These are phyloP conservation scores for Lepiota brunneoincarnata DNA, from an alignment of 768 basidiomycete genomes.

Conservation along the genomic window DNA sequence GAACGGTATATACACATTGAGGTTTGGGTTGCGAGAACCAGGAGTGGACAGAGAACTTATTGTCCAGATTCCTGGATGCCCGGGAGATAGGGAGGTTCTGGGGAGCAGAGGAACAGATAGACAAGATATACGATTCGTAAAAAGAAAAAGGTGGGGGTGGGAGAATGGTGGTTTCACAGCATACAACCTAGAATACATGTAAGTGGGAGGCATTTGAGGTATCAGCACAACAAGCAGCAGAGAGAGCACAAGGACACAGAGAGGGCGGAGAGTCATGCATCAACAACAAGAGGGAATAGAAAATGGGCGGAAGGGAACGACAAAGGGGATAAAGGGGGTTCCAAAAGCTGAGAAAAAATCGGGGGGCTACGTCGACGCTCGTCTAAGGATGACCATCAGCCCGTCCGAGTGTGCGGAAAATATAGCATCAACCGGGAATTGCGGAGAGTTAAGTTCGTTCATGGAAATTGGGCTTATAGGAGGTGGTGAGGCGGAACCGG, in stretches of 20 bases:
- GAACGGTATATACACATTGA: no score
- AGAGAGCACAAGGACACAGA: background rate
- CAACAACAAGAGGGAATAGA: background rate
- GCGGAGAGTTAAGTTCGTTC: constrained; percentile 17
- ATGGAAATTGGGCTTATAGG: background rate
- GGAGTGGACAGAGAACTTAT: no score
- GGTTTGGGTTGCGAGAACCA: no score
- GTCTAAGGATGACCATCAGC: constrained; percentile 73
- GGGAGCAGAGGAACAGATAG: background rate
- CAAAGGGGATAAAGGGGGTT: background rate
- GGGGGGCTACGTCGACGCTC: constrained; percentile 27
- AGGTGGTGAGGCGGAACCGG: background rate
- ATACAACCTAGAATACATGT: background rate
- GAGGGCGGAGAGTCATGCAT: background rate
- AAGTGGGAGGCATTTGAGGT: background rate
- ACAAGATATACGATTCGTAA: background rate
- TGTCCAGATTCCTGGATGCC: no score
- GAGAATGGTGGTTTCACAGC: background rate
- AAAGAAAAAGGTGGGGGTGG: background rate
- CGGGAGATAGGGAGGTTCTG: no score
- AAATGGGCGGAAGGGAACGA: background rate
- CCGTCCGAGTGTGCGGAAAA: constrained; percentile 87
- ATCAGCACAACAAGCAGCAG: background rate
- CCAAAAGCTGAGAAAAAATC: background rate
- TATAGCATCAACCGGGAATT: constrained; percentile 71